Conservation (phyloP, 345 rosid genomes). For the Eutrema yunnanense region DNA sequence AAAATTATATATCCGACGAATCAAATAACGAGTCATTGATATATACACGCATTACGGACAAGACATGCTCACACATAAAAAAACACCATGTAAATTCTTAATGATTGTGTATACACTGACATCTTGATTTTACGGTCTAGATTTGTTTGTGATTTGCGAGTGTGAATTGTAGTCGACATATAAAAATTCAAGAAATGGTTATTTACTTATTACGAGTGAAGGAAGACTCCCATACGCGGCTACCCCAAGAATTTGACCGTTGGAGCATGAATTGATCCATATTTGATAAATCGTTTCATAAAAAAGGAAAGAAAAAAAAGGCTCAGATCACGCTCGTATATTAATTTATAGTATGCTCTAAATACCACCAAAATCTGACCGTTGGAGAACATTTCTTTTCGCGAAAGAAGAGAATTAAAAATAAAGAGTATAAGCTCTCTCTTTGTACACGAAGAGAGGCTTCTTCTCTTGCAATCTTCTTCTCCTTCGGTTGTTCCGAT, state of each 20-base stretch:
- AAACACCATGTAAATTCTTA: too few relatives aligned
- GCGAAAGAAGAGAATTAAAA: neutral
- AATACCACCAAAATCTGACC: slow-evolving; percentile 15
- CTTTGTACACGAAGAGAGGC: neutral
- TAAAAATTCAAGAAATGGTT: too few relatives aligned
- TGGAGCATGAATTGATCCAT: neutral
- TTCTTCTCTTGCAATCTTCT: slow-evolving; percentile 5
- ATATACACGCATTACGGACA: too few relatives aligned
- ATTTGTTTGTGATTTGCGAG: too few relatives aligned
- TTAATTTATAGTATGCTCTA: neutral
- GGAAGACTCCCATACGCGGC: neutral
- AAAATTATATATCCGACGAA: too few relatives aligned
- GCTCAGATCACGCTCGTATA: slow-evolving; percentile 1
- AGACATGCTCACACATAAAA: too few relatives aligned
- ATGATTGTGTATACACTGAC: too few relatives aligned
- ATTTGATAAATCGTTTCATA: neutral
- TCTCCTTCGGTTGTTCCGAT: neutral
- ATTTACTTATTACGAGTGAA: too few relatives aligned
- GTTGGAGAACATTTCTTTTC: slow-evolving; percentile 20
- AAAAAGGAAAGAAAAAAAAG: neutral
- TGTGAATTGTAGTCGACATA: too few relatives aligned
- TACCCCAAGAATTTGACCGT: slow-evolving; percentile 9
- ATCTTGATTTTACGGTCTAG: too few relatives aligned
- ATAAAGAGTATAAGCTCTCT: neutral
- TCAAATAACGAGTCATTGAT: too few relatives aligned